phyloP scores from a whole-genome alignment of 148 eudicot species.

The Silene conica region DNA sequence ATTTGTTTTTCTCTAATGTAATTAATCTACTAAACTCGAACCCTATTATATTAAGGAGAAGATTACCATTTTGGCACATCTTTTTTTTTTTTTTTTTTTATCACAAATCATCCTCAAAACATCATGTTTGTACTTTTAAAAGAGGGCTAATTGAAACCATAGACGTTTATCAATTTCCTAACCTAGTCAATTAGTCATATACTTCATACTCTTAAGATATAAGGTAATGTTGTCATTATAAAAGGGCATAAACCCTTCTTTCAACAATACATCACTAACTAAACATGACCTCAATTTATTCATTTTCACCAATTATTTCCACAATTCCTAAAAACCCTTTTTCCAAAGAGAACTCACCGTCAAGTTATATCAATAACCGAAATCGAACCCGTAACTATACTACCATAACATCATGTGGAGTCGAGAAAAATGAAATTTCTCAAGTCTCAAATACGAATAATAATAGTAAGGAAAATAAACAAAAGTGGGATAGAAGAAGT shows the following conservation, averaged over 20 bases:
- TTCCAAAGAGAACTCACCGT: background rate
- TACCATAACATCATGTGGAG: background rate
- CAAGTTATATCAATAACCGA: background rate
- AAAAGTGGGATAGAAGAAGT: slow-evolving; percentile 24
- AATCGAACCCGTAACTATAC: background rate
- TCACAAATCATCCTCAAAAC: too few species aligned
- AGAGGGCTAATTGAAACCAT: too few species aligned
- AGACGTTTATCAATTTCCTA: too few species aligned
- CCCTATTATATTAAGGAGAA: too few species aligned
- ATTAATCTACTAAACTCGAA: too few species aligned
- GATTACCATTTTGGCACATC: too few species aligned
- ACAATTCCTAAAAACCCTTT: background rate
- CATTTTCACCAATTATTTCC: background rate
- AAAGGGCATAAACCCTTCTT: background rate
- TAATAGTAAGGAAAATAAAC: slow-evolving; percentile 29
- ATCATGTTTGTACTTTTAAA: too few species aligned
- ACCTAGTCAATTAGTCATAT: too few species aligned
- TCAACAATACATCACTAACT: background rate
- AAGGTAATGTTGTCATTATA: too few species aligned
- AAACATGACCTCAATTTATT: background rate
- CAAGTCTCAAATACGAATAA: slow-evolving; percentile 20
- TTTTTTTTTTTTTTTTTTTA: too few species aligned
- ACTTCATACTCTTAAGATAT: too few species aligned
- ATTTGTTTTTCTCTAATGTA: too few species aligned
- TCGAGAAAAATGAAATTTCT: slow-evolving; percentile 38